phyloP scores from a whole-genome alignment of 306 rosid species.

The Fragaria iinumae region DNA sequence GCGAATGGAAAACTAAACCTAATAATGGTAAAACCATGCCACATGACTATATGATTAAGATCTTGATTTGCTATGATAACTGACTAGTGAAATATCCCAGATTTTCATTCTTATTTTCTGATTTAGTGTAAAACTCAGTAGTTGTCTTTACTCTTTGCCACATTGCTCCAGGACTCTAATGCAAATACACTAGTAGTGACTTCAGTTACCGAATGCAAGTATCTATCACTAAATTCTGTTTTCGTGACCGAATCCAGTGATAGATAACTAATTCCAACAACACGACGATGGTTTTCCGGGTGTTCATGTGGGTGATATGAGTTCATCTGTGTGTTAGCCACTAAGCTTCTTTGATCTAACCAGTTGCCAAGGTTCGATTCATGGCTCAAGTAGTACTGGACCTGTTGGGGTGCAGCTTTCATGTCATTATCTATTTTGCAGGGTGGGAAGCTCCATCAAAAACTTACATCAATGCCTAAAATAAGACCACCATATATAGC shows the following conservation, averaged over 20 bases:
- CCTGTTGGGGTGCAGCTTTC: conserved; percentile 1
- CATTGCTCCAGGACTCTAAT: neutral
- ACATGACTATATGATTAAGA: conserved; percentile 38
- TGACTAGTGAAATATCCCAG: neutral
- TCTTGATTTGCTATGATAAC: conserved; percentile 14
- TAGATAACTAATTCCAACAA: neutral
- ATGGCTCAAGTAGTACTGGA: conserved; percentile 1
- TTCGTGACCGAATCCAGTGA: neutral
- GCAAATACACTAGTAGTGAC: neutral
- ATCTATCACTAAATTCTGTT: neutral
- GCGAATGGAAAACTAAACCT: conserved; percentile 18
- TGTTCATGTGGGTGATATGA: neutral
- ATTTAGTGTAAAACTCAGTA: neutral
- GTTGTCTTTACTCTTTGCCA: neutral
- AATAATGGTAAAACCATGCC: conserved; percentile 24
- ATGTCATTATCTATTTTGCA: conserved; percentile 5
- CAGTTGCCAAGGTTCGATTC: neutral
- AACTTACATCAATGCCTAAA: conserved; percentile 13
- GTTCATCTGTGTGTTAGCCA: neutral
- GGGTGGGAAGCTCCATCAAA: conserved; percentile 20
- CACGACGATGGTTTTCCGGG: neutral
- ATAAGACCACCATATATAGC: conserved; percentile 13
- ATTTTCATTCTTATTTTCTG: neutral
- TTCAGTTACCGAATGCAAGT: neutral
- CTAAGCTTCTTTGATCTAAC: neutral